A percentile compares a stretch with the other conserved stretches of the same genome.
These are phyloP conservation scores for Erysimum pusillum DNA, from an alignment of 441 rosid species.

Conservation along the genomic window DNA sequence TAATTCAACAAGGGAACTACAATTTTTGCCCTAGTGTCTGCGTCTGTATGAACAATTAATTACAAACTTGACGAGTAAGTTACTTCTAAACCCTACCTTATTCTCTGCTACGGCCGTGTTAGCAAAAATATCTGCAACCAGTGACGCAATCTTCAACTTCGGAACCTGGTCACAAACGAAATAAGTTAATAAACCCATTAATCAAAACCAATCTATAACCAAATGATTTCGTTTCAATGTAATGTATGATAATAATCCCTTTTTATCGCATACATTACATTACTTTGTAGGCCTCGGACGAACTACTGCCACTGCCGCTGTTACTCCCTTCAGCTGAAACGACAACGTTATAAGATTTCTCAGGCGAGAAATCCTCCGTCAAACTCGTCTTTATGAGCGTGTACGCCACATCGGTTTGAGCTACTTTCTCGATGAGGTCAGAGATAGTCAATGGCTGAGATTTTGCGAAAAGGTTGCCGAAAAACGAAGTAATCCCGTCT, in stretches of 20 bases:
- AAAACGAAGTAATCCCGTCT: constrained; percentile 82
- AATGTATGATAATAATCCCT: constrained; percentile 40
- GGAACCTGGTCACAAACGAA: constrained; percentile 60
- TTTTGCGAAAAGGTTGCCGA: constrained; percentile 74
- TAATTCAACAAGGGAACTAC: not conserved
- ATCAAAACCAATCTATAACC: constrained; percentile 2
- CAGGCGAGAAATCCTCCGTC: constrained; percentile 79
- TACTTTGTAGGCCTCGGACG: constrained; percentile 79
- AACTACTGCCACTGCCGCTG: constrained; percentile 55
- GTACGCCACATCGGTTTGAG: constrained; percentile 74
- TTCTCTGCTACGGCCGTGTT: constrained; percentile 87
- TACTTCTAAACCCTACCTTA: constrained; percentile 60
- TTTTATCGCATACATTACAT: constrained; percentile 92
- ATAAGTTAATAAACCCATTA: constrained; percentile 23
- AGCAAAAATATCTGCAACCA: constrained; percentile 87
- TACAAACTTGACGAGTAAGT: constrained; percentile 1
- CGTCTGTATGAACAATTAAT: not conserved
- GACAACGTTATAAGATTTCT: constrained; percentile 78
- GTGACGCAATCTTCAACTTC: constrained; percentile 70
- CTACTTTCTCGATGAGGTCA: constrained; percentile 73
- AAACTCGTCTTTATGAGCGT: constrained; percentile 82
- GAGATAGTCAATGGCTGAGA: constrained; percentile 66
- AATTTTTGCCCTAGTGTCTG: not conserved
- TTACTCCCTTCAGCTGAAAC: constrained; percentile 76
- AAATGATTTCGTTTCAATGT: constrained; percentile 38